phyloP scores from a whole-genome alignment of 225 moss, liverwort and hornwort genomes.

The Physcomitrium patens region DNA sequence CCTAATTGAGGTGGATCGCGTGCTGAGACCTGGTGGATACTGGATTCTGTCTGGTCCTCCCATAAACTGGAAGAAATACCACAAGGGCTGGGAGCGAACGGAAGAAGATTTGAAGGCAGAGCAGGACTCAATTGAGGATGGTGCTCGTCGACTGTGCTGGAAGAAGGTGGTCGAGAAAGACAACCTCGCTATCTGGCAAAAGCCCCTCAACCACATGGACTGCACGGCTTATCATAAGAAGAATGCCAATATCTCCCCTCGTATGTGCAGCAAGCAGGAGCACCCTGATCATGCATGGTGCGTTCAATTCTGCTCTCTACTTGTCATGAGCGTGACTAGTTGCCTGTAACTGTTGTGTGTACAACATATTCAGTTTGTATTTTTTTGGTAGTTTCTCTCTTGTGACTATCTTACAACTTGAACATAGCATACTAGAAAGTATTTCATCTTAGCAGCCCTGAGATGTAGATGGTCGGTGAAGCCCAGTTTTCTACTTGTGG shows the following conservation, averaged over 20 bases:
- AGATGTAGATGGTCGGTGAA: neutral
- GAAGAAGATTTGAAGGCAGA: constrained; percentile 72
- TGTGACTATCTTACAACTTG: neutral
- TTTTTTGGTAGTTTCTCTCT: neutral
- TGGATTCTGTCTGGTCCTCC: constrained; percentile 96
- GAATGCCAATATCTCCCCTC: constrained; percentile 51
- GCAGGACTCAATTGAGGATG: constrained; percentile 76
- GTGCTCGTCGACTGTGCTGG: constrained; percentile 81
- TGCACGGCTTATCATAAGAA: constrained; percentile 58
- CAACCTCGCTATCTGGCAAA: constrained; percentile 91
- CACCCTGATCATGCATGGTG: constrained; percentile 89
- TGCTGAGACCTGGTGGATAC: constrained; percentile 91
- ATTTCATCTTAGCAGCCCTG: too few species aligned
- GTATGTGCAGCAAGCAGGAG: constrained; percentile 67
- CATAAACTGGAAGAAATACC: constrained; percentile 72
- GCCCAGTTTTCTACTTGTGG: neutral
- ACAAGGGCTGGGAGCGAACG: constrained; percentile 79
- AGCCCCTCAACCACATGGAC: constrained; percentile 76
- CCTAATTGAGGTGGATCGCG: constrained; percentile 83
- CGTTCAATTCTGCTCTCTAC: neutral
- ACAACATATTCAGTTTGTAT: too few species aligned
- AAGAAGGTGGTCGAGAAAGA: constrained; percentile 81
- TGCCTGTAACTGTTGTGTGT: too few species aligned
- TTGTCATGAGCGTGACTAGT: neutral
- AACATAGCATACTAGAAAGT: neutral